These are phyloP conservation scores for Conticribra guillardii DNA, from an alignment of 108 stramenopile species.

Conservation along the genomic window DNA sequence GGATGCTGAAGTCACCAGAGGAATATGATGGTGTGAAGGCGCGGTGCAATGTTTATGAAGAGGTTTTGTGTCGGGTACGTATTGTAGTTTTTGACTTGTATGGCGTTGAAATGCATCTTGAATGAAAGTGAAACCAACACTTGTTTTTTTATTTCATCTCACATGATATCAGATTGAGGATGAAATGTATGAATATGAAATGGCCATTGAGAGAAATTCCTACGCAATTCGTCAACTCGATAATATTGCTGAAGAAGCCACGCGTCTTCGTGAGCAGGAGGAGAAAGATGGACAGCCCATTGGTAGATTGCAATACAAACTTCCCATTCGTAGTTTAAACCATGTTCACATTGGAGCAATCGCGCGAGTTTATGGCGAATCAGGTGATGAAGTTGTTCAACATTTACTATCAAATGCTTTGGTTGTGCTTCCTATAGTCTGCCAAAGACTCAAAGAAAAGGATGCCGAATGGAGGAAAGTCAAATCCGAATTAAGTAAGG, in stretches of 20 bases:
- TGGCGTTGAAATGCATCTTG: too few species aligned
- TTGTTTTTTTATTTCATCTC: not conserved
- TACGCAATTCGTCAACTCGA: constrained; percentile 89
- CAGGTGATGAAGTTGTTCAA: constrained; percentile 92
- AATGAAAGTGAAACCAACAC: not conserved
- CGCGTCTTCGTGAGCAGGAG: constrained; percentile 67
- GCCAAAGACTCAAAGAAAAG: constrained; percentile 94
- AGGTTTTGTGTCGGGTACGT: constrained; percentile 53
- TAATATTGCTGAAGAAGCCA: constrained; percentile 92
- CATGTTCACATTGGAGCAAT: constrained; percentile 84
- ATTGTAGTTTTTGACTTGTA: not conserved
- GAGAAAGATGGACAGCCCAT: constrained; percentile 91
- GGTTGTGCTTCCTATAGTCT: constrained; percentile 94
- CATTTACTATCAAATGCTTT: constrained; percentile 92
- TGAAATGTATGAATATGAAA: constrained; percentile 96
- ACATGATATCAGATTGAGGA: constrained; percentile 71
- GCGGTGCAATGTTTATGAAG: constrained; percentile 81
- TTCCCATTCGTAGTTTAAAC: constrained; percentile 66
- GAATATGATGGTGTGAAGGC: constrained; percentile 66
- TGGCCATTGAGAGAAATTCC: constrained; percentile 95
- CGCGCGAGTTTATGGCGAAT: constrained; percentile 83
- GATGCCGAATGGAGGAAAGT: constrained; percentile 93
- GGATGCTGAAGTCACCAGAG: constrained; percentile 51
- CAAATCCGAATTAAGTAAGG: constrained; percentile 60
- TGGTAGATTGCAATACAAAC: constrained; percentile 81